Percentiles rank a stretch among this genome's conserved stretches.
Conservation (phyloP, 106 monocot genomes). For the Agapanthus africanus region DNA sequence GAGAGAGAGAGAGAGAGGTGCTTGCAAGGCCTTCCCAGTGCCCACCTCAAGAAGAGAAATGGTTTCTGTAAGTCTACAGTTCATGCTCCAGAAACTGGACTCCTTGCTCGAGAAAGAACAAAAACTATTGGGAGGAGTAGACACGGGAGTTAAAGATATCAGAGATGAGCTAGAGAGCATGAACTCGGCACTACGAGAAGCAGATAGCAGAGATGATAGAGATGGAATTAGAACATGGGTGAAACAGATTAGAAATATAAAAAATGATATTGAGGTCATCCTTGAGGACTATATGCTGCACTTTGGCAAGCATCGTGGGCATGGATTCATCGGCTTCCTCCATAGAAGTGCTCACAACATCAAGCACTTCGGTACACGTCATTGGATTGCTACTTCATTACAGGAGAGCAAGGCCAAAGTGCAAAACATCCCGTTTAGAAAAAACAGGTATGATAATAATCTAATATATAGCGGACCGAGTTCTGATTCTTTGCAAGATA, state of each 20-base stretch:
- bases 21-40: too few species aligned
- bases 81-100: constrained; percentile 18
- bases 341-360: not conserved
- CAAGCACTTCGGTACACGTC: too few species aligned
- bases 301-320: constrained; percentile 6
- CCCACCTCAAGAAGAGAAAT: not conserved
- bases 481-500: too few species aligned
- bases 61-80: constrained; percentile 10
- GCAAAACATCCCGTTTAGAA: too few species aligned
- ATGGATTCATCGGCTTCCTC: constrained; percentile 4
- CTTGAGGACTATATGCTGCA: constrained; percentile 15
- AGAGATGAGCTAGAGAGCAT: constrained; percentile 21
- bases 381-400: too few species aligned
- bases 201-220: constrained; percentile 12
- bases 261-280: constrained; percentile 24
- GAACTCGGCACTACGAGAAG: constrained; percentile 12
- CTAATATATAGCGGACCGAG: too few species aligned
- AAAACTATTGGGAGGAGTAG: constrained; percentile 15
- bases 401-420: too few species aligned
- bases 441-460: too few species aligned
- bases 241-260: constrained; percentile 17
- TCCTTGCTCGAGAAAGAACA: constrained; percentile 19
- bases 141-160: constrained; percentile 14
- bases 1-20: not conserved
- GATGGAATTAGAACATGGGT: constrained; percentile 11